Evolutionary conservation across 306 rosid genomes (phyloP).

Genomic region (Luffa aegyptiaca): DNA sequence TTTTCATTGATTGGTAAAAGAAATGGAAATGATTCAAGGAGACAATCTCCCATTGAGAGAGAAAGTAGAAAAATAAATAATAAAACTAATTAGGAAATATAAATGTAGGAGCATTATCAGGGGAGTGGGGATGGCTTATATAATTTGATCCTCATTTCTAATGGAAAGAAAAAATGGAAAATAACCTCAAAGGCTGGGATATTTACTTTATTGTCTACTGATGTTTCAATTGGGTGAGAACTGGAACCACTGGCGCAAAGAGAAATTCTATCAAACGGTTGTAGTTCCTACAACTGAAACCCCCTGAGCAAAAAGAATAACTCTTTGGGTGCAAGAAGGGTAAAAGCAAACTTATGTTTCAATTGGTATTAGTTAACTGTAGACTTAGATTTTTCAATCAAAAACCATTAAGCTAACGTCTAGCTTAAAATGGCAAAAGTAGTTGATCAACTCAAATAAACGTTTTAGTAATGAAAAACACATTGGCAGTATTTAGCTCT

Average conservation of each 20-base stretch:
- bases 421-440: neutral
- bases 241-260: neutral
- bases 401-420: neutral
- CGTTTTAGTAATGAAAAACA: neutral
- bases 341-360: neutral
- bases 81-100: too few species aligned
- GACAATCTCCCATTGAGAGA: too few species aligned
- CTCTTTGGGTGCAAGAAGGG: neutral
- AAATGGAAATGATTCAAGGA: too few species aligned
- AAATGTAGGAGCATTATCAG: too few species aligned
- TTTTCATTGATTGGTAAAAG: too few species aligned
- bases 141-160: too few species aligned
- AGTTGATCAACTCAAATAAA: neutral
- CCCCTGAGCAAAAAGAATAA: neutral
- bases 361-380: neutral
- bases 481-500: neutral
- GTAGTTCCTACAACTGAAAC: neutral
- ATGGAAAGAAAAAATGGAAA: too few species aligned
- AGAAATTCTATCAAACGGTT: neutral
- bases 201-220: too few species aligned
- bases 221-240: too few species aligned
- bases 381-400: neutral
- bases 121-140: too few species aligned
- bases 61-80: too few species aligned
- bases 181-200: too few species aligned